Evolutionary conservation across 495 filamentous ascomycete genomes (phyloP).

Genomic region (Tuber umbilicatum): DNA sequence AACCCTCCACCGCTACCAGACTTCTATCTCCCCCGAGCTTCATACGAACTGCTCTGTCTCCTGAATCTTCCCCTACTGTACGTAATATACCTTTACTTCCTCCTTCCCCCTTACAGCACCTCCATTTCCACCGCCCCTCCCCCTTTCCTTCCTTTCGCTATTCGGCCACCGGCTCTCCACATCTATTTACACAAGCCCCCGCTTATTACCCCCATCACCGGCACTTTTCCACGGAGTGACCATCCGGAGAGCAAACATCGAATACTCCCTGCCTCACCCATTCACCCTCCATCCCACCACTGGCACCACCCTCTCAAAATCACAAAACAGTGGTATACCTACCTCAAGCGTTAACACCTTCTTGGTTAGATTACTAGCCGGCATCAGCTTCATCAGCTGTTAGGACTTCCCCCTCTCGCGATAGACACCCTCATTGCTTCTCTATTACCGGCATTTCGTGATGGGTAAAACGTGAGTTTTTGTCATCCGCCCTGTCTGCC

Average conservation of each 20-base stretch:
- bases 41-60: neutral
- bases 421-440: neutral
- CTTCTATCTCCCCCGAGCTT: neutral
- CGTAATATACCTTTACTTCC: neutral
- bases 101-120: conserved; percentile 4
- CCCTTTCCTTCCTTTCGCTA: conserved; percentile 9
- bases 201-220: neutral
- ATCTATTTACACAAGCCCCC: conserved; percentile 4
- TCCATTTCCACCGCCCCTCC: neutral
- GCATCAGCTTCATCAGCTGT: neutral
- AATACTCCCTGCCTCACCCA: neutral
- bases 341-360: neutral
- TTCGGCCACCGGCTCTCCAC: conserved; percentile 11
- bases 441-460: conserved; percentile 16
- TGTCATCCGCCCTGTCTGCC: conserved; percentile 10
- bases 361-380: neutral
- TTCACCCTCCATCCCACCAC: neutral
- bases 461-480: conserved; percentile 50
- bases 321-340: neutral
- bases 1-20: neutral
- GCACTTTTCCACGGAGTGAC: neutral
- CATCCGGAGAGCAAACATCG: neutral
- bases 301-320: neutral
- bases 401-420: neutral
- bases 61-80: neutral